These are phyloP conservation scores for Didymella pomorum DNA, from an alignment of 2,329 filamentous ascomycete species.

Conservation along the genomic window DNA sequence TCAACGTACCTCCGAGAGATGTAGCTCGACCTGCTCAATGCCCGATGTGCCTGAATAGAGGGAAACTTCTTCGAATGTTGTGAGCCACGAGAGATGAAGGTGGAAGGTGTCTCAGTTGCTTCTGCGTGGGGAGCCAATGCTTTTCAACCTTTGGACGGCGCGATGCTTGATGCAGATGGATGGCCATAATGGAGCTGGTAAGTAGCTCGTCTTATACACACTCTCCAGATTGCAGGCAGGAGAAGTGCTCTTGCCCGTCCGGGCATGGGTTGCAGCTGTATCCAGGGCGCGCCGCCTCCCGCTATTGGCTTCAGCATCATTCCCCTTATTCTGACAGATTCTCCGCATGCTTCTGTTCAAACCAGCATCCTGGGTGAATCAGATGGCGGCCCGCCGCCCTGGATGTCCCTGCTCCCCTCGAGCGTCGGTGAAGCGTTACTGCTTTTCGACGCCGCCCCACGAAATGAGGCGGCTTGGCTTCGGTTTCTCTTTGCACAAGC, in stretches of 20 bases:
- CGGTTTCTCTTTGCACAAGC: constrained; percentile 26
- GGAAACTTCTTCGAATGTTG: constrained; percentile 24
- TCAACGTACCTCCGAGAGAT: constrained; percentile 33
- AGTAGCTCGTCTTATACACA: constrained; percentile 48
- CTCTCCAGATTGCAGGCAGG: constrained; percentile 28
- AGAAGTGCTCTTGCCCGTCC: constrained; percentile 40
- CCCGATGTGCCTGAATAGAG: constrained; percentile 21
- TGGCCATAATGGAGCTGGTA: constrained; percentile 35
- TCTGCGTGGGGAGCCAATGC: constrained; percentile 37
- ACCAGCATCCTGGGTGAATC: constrained; percentile 39
- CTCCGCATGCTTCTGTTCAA: constrained; percentile 35
- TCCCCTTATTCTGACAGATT: constrained; percentile 40
- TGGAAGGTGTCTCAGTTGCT: constrained; percentile 39
- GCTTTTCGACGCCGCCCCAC: constrained; percentile 27
- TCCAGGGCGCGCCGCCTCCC: constrained; percentile 42
- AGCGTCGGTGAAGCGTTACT: constrained; percentile 21
- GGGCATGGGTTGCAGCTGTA: constrained; percentile 44
- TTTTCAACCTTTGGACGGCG: constrained; percentile 34
- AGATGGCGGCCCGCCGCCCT: constrained; percentile 30
- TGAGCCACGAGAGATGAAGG: constrained; percentile 30
- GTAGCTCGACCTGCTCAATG: neutral
- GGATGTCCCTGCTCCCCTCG: constrained; percentile 30
- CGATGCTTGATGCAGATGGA: constrained; percentile 38
- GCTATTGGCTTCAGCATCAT: constrained; percentile 44
- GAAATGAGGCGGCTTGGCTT: constrained; percentile 28